phyloP scores from a whole-genome alignment of 176 grass and related monocot genomes.

The Oryza coarctata region DNA sequence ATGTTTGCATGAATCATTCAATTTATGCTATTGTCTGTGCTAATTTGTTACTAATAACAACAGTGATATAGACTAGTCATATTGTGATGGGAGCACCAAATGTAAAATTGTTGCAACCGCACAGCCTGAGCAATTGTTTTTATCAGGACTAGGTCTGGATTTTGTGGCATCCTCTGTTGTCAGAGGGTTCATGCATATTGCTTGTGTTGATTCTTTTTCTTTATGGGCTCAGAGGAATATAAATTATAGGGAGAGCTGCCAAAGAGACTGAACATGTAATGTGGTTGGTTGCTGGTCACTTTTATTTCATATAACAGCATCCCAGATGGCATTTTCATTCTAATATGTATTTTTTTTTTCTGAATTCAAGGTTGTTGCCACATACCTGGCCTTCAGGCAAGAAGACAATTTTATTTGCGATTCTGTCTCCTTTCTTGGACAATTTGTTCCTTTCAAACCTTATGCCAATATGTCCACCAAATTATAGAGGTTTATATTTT shows the following conservation, averaged over 20 bases:
- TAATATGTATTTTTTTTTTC: not conserved
- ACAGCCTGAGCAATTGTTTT: not conserved
- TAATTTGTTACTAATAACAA: not conserved
- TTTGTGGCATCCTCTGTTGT: not conserved
- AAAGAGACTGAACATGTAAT: not conserved
- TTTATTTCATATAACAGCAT: not conserved
- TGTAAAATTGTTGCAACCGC: not conserved
- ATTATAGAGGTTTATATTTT: not conserved
- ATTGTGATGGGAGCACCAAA: not conserved
- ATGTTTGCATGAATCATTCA: not conserved
- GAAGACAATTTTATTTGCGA: not conserved
- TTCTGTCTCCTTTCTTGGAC: not conserved
- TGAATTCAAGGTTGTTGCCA: not conserved
- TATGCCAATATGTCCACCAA: slow-evolving; percentile 19
- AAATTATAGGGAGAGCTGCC: not conserved
- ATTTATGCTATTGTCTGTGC: slow-evolving; percentile 4
- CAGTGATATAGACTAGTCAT: not conserved
- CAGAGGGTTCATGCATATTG: not conserved
- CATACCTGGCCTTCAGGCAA: slow-evolving; percentile 12
- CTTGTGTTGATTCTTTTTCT: not conserved
- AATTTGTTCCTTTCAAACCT: not conserved
- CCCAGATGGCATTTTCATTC: not conserved
- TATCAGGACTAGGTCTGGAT: not conserved
- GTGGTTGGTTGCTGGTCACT: not conserved
- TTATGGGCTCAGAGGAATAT: not conserved